Base-by-base conservation (phyloP, 108 stramenopile species). In the Fragilariopsis cylindrus region DNA sequence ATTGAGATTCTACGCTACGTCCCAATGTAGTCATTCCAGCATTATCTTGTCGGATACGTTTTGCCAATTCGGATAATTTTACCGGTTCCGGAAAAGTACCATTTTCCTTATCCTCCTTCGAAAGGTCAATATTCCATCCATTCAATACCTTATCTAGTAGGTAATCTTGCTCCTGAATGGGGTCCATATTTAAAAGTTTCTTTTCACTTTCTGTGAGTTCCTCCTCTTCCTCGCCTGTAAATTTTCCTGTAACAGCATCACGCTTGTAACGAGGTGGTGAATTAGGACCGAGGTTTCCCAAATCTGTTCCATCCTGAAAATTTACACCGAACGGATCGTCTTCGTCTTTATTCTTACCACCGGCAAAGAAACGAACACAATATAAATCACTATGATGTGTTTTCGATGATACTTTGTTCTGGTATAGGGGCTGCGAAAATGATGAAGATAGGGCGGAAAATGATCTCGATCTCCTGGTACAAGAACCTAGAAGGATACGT, bases 181-280 rank as follows among this genome's bases (percentile, higher is more conserved):
- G 72, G 49, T 88, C 88, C 78, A 87, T 76, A 16, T 82, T 82
- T 21, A 94, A 69, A 19, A 92, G 48, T 39, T 79, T 73, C n/a
- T 70, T 54, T 40, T 90, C 87, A 30, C 75, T 66, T 13, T 60
- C 69, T 1, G 85, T 81, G 5, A 92, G 62, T 79, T 92, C 91
- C 18, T 77, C 71, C 46, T 84, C 82, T 30, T 87, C 72, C 54
- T 85, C 81, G 16, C 88, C 84, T 1, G 91, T 94, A 71, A 91
- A 88, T 69, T 89, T 88, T 30, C 93, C 93, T 9, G 93, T 92
- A 46, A 82, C 76, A 7, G 87, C 64, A 76, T 94, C 93, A 5
- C 93, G 88, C 15, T 89, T 78, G 68, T 89, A 90, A 40, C 80
- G 80, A 2, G 93, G 91, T 11, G 93, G 93, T 41, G 74, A 42